phyloP scores from a whole-genome alignment of 2,329 filamentous ascomycete species.

The Penicillium palitans region DNA sequence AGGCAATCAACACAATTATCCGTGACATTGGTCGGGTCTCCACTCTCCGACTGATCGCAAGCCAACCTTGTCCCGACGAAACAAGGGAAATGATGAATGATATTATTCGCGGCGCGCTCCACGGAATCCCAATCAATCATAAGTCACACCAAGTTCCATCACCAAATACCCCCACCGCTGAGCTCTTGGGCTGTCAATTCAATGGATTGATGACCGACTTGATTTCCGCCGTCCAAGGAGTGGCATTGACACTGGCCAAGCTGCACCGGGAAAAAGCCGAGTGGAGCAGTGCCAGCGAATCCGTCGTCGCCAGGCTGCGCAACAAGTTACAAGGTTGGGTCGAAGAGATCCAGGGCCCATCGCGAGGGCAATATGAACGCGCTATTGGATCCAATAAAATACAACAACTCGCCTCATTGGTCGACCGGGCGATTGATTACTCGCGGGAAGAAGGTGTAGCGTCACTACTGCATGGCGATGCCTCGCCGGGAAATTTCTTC shows the following conservation, averaged over 20 bases:
- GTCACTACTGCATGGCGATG: neutral
- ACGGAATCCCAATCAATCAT: neutral
- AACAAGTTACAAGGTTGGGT: neutral
- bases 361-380: neutral
- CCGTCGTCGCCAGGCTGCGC: neutral
- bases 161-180: neutral
- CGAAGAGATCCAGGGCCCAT: neutral
- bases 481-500: conserved; percentile 1
- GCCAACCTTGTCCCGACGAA: neutral
- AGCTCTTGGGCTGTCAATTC: neutral
- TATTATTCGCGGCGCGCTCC: conserved; percentile 1
- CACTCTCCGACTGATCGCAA: neutral
- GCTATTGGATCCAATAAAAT: conserved; percentile 1
- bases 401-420: neutral
- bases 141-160: neutral
- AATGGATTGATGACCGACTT: neutral
- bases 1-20: conserved; percentile 3
- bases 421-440: neutral
- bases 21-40: conserved; percentile 2
- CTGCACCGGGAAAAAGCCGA: neutral
- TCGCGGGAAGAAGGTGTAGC: conserved; percentile 2
- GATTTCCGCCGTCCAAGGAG: neutral
- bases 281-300: neutral
- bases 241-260: conserved; percentile 1
- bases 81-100: conserved; percentile 1